Percentiles rank a stretch among this genome's conserved stretches.
phyloP scores from a whole-genome alignment of 176 grass and related monocot species.

The Puccinellia tenuiflora region DNA sequence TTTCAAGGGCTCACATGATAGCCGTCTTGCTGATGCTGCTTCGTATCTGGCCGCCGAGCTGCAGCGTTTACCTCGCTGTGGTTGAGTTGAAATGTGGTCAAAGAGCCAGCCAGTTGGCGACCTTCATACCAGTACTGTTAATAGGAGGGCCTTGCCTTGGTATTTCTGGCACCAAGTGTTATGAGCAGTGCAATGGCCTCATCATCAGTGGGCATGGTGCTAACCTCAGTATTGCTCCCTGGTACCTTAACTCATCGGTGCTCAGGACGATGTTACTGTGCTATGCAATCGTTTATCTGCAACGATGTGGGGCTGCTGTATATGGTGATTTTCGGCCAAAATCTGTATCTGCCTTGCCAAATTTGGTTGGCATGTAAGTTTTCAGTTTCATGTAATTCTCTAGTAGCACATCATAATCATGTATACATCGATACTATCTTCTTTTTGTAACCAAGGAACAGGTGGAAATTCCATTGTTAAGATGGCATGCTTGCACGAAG shows the following conservation, averaged over 20 bases:
- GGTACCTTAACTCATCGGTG: not conserved
- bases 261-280: not conserved
- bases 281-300: constrained; percentile 2
- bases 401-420: constrained; percentile 7
- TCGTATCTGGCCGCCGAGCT: constrained; percentile 51
- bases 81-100: constrained; percentile 35
- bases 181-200: not conserved
- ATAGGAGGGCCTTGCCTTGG: not conserved
- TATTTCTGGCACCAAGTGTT: constrained; percentile 13
- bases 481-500: not conserved
- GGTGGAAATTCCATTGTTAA: not conserved
- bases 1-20: constrained; percentile 59
- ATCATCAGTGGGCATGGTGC: constrained; percentile 1
- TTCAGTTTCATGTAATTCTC: constrained; percentile 24
- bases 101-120: not conserved
- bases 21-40: constrained; percentile 55
- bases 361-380: constrained; percentile 39
- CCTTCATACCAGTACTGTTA: not conserved
- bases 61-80: constrained; percentile 76
- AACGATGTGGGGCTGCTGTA: not conserved
- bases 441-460: not conserved
- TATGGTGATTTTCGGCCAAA: constrained; percentile 10
- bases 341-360: constrained; percentile 10
- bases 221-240: not conserved
- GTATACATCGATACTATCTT: constrained; percentile 15